Evolutionary conservation across 768 basidiomycete genomes (phyloP), one percentile per base, ranked within the genome.

Genomic region (Termitomyces sp.): DNA sequence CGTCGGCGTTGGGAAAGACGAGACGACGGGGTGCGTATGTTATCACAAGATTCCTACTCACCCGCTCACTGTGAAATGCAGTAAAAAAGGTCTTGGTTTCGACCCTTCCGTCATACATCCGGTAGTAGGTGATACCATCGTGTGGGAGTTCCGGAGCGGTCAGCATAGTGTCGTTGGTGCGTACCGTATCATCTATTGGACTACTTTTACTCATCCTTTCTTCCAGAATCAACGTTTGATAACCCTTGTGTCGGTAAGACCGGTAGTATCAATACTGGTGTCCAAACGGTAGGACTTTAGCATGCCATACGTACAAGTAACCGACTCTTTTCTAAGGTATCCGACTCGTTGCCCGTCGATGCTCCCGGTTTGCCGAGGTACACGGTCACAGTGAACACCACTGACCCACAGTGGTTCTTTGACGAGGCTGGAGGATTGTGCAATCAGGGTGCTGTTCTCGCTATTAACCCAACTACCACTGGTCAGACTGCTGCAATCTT

Each of bases 1-100:
- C 11, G 71, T 75, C 41, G 71, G 70, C 29, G 73, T 75, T 31
- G 72, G 75, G 3, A 74, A 75, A 51, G 72, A 75, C 58, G 73
- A 75, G 59, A 70, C 64, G 16, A 76, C 72, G 16, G 75, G 75
- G 73, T 74, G 18, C 11, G 66, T 63, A 63, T 60, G 22, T 18
- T 29, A 5, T 39, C 25, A 18, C 32, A 27, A 25, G 32, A 36
- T 51, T 33, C 20, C 41, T 32, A 18, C 25, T 44, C 44, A 18
- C 38, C 7, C 18, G 29, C 43, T 46, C 16, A 54, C 3, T 15
- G 29, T 36, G 43, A 11, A 45, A n/a, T 22, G 7, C 51, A 76
- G 74, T 23, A 66, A 70, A 58, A 75, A 75, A 53, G 75, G 75
- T 15, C 52, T 70, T 16, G 75, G 75, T 20, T 76, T 76, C 56